These are phyloP conservation scores for Exobasidium cylindrosporum DNA, from an alignment of 1,284 basidiomycete species.

Conservation along the genomic window DNA sequence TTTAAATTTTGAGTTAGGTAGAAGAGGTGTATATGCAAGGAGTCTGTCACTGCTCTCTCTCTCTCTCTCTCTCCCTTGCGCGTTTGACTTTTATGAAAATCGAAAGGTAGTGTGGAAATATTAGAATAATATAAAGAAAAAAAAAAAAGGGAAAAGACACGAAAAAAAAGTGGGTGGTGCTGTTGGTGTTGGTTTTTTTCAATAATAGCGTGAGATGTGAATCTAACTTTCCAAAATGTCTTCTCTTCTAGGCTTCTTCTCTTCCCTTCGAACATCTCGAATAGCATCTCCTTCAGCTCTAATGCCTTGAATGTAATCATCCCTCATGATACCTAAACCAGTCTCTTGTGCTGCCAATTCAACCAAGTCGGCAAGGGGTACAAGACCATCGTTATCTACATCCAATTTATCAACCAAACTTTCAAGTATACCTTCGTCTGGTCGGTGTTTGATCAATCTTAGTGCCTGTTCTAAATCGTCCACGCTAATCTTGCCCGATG, in stretches of 20 bases:
- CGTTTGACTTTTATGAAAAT: too few relatives aligned
- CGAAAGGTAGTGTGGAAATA: too few relatives aligned
- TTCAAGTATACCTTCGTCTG: slow-evolving; percentile 84
- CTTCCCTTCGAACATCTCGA: slow-evolving; percentile 3
- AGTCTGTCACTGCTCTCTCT: too few relatives aligned
- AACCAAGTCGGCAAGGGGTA: slow-evolving; percentile 59
- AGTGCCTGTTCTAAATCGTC: slow-evolving; percentile 86
- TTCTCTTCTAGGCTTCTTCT: slow-evolving; percentile 12
- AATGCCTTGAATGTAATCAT: slow-evolving; percentile 45
- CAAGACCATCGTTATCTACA: slow-evolving; percentile 91
- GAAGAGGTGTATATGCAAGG: too few relatives aligned
- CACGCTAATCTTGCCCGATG: slow-evolving; percentile 85
- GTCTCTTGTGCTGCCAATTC: slow-evolving; percentile 55
- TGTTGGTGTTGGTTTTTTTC: too few relatives aligned
- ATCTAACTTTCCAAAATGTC: slow-evolving; percentile 12
- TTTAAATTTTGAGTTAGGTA: too few relatives aligned
- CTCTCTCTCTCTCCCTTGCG: too few relatives aligned
- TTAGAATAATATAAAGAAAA: neutral
- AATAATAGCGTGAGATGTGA: too few relatives aligned
- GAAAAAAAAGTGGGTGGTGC: too few relatives aligned
- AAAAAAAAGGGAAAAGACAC: neutral
- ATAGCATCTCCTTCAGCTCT: slow-evolving; percentile 10
- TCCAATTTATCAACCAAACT: slow-evolving; percentile 89
- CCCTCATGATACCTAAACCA: slow-evolving; percentile 51
- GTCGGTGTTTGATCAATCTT: slow-evolving; percentile 84